Evolutionary conservation across 306 rosid genomes (phyloP).

Genomic region (Pyrus bretschneideri): DNA sequence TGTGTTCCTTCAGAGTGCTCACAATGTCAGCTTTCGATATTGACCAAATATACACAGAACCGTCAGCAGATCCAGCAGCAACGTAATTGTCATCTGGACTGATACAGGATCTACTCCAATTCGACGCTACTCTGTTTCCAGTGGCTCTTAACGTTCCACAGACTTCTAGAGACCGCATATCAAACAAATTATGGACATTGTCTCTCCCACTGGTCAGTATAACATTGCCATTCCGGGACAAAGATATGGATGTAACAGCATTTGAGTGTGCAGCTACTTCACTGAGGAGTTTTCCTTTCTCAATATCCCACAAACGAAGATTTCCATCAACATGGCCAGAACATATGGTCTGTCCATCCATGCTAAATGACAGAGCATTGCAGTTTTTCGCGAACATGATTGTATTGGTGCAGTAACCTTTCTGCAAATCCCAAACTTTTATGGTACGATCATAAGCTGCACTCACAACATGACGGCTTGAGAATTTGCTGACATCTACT

Average conservation of each 20-base stretch:
- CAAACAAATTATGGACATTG: constrained; percentile 80
- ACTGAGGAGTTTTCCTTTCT: constrained; percentile 67
- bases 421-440: constrained; percentile 88
- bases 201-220: constrained; percentile 94
- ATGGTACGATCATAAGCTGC: constrained; percentile 96
- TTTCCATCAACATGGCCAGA: constrained; percentile 95
- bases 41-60: constrained; percentile 84
- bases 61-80: constrained; percentile 92
- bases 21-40: constrained; percentile 63
- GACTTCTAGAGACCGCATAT: constrained; percentile 78
- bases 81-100: constrained; percentile 92
- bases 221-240: constrained; percentile 71
- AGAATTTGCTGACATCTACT: constrained; percentile 82
- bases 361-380: constrained; percentile 79
- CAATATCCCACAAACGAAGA: constrained; percentile 88
- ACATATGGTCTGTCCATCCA: constrained; percentile 82
- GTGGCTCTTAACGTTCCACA: constrained; percentile 70
- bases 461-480: constrained; percentile 82
- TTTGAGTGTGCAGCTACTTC: constrained; percentile 94
- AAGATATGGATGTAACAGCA: constrained; percentile 74
- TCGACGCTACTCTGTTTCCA: constrained; percentile 79
- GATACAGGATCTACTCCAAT: constrained; percentile 95
- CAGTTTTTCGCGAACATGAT: constrained; percentile 76
- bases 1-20: constrained; percentile 75
- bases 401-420: constrained; percentile 93